Percentiles rank a stretch among this genome's conserved stretches.
These are phyloP conservation scores for Microcyclospora tardicrescens DNA, from an alignment of 2,329 filamentous ascomycete species.

Conservation along the genomic window DNA sequence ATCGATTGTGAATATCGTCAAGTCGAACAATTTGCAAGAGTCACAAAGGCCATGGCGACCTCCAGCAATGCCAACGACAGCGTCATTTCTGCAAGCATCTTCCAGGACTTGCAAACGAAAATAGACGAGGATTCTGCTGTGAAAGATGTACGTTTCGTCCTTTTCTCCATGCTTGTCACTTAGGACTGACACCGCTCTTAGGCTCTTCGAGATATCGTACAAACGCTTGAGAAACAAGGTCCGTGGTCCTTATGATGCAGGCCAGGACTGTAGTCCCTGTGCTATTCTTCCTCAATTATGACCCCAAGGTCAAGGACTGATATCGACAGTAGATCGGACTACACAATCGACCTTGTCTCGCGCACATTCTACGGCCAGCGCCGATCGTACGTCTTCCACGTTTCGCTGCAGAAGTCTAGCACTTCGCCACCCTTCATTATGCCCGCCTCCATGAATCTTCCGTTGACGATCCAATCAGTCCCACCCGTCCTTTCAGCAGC, in stretches of 20 bases:
- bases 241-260: not conserved
- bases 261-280: no score
- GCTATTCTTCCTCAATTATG: no score
- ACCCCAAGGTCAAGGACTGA: no score
- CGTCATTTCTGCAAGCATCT: constrained; percentile 42
- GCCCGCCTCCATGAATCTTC: not conserved
- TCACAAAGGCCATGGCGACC: constrained; percentile 4
- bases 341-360: constrained; percentile 74
- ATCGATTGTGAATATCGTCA: no score
- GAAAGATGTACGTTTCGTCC: constrained; percentile 46
- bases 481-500: constrained; percentile 55
- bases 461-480: constrained; percentile 36
- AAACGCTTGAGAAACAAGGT: constrained; percentile 68
- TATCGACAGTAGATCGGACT: constrained; percentile 44
- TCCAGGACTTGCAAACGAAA: constrained; percentile 73
- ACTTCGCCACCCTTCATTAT: not conserved
- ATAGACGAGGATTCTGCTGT: constrained; percentile 78
- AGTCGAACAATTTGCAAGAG: not conserved
- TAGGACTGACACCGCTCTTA: no score
- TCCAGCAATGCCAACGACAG: constrained; percentile 14
- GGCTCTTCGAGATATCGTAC: constrained; percentile 67
- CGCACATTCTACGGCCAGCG: constrained; percentile 72
- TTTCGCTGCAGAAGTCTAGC: not conserved
- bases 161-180: no score
- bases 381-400: constrained; percentile 38